Base-by-base conservation (phyloP, 2,329 filamentous ascomycete genomes). In the Arthrocladium fulminans region DNA sequence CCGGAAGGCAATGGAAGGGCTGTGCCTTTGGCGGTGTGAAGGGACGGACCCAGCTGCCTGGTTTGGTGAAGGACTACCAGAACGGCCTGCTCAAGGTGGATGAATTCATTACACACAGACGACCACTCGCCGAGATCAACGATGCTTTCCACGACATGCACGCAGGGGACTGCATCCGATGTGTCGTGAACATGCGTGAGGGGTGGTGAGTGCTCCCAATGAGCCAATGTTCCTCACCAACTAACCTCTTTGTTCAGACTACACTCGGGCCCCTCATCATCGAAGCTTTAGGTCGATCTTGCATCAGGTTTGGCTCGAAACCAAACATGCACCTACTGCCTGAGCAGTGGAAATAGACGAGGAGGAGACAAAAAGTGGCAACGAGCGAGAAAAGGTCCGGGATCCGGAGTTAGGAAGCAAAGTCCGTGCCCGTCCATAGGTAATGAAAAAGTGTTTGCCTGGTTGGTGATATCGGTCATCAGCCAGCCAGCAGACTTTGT, bases 21-120 rank as follows among this genome's bases (percentile, higher is more conserved):
- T 97, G 90, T 65, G 92, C 92, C 15, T 98, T 98, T 63, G 92
- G 92, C 59, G 92, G 92, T 61, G 89, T 98, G 77, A 98, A 97
- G 77, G 92, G 92, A 59, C 89, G 92, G 63, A 83, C 86, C 27
- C 92, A 98, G 73, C 80, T 98, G 57, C 84, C 86, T 41, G 82
- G 77, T 51, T 81, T 98, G 34, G 88, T 98, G 20, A 73, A 81
- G 58, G 90, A 97, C 70, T 98, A 98, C 73, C 76, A 94, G 67
- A 77, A 78, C 46, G 89, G 89, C 60, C 79, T 84, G 64, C 83
- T 98, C 65, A 97, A 96, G 82, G 92, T 97, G 39, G 90, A 97
- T 66, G 92, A 98, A 74, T 97, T 97, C 75, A 97, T 98, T 73
- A 98, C 92, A 25, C 92, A 98, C 74, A 82, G 89, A 60, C 87